These are phyloP conservation scores for Tolypocladium tundrense DNA, from an alignment of 2,329 filamentous ascomycete species.

Conservation along the genomic window DNA sequence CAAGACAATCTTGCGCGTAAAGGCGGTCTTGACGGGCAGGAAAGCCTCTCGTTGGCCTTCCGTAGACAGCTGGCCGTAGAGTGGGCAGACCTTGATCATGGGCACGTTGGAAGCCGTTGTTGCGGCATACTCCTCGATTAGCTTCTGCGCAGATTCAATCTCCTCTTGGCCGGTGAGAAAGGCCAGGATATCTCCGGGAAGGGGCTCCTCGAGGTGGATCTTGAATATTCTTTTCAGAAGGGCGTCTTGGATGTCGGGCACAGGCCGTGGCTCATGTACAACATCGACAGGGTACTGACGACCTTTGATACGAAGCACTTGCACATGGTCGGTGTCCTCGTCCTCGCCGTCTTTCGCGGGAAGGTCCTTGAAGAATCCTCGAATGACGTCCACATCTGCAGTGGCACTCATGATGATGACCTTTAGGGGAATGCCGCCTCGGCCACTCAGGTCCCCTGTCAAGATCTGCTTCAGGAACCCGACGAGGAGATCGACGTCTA, in stretches of 20 bases:
- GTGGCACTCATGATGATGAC: constrained; percentile 97
- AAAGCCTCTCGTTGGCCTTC: constrained; percentile 82
- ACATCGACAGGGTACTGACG: constrained; percentile 79
- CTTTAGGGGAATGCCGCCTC: constrained; percentile 68
- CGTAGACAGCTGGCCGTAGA: constrained; percentile 86
- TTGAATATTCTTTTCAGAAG: constrained; percentile 75
- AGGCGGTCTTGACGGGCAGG: constrained; percentile 56
- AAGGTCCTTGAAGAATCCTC: constrained; percentile 56
- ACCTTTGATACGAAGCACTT: constrained; percentile 62
- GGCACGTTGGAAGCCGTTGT: constrained; percentile 67
- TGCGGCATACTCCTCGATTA: constrained; percentile 70
- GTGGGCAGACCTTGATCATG: constrained; percentile 60
- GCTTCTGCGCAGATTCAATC: constrained; percentile 69
- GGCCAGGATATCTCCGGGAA: constrained; percentile 89
- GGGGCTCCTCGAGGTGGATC: constrained; percentile 75
- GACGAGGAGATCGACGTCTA: constrained; percentile 85
- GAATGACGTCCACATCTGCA: constrained; percentile 72
- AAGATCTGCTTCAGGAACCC: constrained; percentile 80
- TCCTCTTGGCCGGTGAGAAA: constrained; percentile 91
- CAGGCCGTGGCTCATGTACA: constrained; percentile 61
- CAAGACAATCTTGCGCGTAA: constrained; percentile 79
- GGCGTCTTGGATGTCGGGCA: constrained; percentile 72
- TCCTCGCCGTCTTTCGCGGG: constrained; percentile 4
- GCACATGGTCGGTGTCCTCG: constrained; percentile 13
- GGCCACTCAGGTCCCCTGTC: constrained; percentile 47